Percentiles rank a stretch among this genome's conserved stretches.
Evolutionary conservation across 2,329 filamentous ascomycete species (phyloP).

Genomic region (Trichoderma harzianum): DNA sequence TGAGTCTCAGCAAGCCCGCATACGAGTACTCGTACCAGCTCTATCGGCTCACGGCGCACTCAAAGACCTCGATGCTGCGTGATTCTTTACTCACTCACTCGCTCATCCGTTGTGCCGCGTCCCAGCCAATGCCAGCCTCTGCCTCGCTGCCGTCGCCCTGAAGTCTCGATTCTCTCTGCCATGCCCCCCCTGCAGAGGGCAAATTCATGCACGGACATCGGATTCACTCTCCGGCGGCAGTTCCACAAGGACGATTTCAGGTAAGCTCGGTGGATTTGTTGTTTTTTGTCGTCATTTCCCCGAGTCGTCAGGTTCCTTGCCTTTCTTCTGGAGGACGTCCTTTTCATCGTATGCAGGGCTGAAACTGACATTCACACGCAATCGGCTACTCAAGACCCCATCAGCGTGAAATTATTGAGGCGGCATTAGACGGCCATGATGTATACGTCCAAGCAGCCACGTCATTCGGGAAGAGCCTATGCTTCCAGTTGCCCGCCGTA

Average conservation of each 20-base stretch:
- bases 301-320: slow-evolving; percentile 12
- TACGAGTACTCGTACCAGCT: no score
- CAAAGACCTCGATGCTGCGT: background rate
- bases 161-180: slow-evolving; percentile 18
- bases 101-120: background rate
- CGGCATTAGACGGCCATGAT: slow-evolving; percentile 78
- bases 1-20: background rate
- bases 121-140: background rate
- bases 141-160: background rate
- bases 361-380: background rate
- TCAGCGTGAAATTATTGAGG: slow-evolving; percentile 83
- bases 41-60: background rate
- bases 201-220: slow-evolving; percentile 60
- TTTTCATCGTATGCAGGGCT: background rate
- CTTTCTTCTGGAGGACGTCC: background rate
- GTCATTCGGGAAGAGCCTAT: slow-evolving; percentile 88
- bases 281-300: background rate
- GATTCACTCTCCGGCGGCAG: slow-evolving; percentile 69
- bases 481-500: slow-evolving; percentile 87
- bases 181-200: slow-evolving; percentile 44
- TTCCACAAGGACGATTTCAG: slow-evolving; percentile 74
- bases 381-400: slow-evolving; percentile 55
- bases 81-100: background rate
- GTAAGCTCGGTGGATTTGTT: slow-evolving; percentile 36
- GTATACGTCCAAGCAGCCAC: slow-evolving; percentile 90